These are phyloP conservation scores for Penicillium lividum DNA, from an alignment of 495 filamentous ascomycete genomes.

Conservation along the genomic window DNA sequence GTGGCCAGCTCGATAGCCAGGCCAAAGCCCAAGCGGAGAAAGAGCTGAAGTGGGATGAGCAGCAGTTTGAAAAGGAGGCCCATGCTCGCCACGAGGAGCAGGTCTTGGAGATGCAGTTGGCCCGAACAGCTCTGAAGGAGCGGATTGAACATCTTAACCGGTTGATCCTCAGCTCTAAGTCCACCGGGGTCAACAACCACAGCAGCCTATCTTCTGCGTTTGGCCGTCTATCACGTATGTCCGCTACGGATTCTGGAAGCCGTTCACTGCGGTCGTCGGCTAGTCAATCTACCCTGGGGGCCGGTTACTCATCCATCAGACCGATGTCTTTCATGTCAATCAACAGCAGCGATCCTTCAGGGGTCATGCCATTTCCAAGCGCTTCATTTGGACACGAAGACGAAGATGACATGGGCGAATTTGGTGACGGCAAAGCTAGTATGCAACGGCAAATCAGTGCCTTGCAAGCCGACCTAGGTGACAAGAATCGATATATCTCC, in stretches of 20 bases:
- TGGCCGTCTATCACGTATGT: constrained; percentile 67
- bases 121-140: constrained; percentile 92
- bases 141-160: constrained; percentile 97
- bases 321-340: constrained; percentile 66
- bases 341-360: constrained; percentile 43
- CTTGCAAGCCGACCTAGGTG: constrained; percentile 86
- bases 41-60: constrained; percentile 64
- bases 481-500: constrained; percentile 95
- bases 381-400: constrained; percentile 50
- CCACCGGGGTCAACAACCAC: constrained; percentile 81
- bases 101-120: constrained; percentile 96
- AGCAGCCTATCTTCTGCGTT: constrained; percentile 73
- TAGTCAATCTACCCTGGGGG: constrained; percentile 65
- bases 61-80: constrained; percentile 76
- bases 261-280: constrained; percentile 70
- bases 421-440: constrained; percentile 83
- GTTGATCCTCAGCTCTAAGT: constrained; percentile 92
- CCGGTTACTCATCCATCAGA: constrained; percentile 56
- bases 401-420: constrained; percentile 80
- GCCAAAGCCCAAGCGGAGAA: constrained; percentile 68
- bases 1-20: constrained; percentile 78
- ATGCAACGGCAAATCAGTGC: constrained; percentile 79
- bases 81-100: constrained; percentile 91
- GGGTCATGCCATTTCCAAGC: constrained; percentile 36
- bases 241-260: constrained; percentile 47